Percentiles rank a stretch among this genome's conserved stretches.
phyloP scores from a whole-genome alignment of 2,329 filamentous ascomycete genomes.

The Tothia fuscella region DNA sequence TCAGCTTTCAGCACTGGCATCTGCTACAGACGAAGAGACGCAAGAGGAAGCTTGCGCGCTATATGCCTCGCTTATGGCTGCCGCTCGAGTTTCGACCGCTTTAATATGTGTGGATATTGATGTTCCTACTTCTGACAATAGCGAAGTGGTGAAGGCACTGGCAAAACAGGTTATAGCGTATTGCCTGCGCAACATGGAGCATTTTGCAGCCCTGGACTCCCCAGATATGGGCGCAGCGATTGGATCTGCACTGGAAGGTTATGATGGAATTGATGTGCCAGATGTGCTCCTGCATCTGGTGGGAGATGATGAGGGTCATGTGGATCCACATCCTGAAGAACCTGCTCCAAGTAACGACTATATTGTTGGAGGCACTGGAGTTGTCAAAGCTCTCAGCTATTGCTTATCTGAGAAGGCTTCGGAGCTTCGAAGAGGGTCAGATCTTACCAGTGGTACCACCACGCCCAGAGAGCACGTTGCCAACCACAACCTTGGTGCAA shows the following conservation, averaged over 20 bases:
- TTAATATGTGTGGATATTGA: slow-evolving; percentile 89
- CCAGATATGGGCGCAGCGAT: slow-evolving; percentile 30
- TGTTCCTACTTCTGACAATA: slow-evolving; percentile 67
- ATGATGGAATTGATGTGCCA: slow-evolving; percentile 52
- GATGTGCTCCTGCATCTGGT: slow-evolving; percentile 82
- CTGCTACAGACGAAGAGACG: slow-evolving; percentile 61
- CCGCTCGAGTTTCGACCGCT: slow-evolving; percentile 68
- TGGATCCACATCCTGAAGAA: slow-evolving; percentile 28
- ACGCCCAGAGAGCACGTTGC: slow-evolving; percentile 37
- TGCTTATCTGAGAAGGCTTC: slow-evolving; percentile 73
- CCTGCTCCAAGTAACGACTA: slow-evolving; percentile 82
- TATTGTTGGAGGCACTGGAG: slow-evolving; percentile 87
- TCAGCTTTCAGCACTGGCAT: slow-evolving; percentile 56
- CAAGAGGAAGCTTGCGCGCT: slow-evolving; percentile 92
- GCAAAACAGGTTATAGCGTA: slow-evolving; percentile 94
- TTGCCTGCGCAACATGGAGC: slow-evolving; percentile 82
- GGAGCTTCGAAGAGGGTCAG: slow-evolving; percentile 30
- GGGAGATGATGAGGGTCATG: slow-evolving; percentile 45
- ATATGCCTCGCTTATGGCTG: slow-evolving; percentile 83
- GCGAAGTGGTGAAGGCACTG: slow-evolving; percentile 81
- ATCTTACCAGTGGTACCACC: slow-evolving; percentile 38
- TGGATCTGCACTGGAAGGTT: slow-evolving; percentile 28
- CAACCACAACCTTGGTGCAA: slow-evolving; percentile 38
- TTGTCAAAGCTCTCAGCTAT: slow-evolving; percentile 86
- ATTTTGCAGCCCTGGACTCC: slow-evolving; percentile 55